Evolutionary conservation across 2,329 filamentous ascomycete genomes (phyloP).

Genomic region (Grosmannia clavigera): DNA sequence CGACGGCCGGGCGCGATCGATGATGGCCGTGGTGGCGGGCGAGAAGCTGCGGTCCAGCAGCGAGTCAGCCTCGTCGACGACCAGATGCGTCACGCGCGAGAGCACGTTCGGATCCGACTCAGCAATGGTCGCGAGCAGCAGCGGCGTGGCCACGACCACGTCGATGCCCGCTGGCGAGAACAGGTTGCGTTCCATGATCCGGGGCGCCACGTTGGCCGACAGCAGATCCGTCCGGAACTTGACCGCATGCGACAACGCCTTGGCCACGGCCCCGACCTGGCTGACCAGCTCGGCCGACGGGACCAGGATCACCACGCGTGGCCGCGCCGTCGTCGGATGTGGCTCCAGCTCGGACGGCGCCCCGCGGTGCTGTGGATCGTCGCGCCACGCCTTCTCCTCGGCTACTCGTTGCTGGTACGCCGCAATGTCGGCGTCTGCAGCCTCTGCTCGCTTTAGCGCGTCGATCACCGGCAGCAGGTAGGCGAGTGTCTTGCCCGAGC

Average conservation of each 20-base stretch:
- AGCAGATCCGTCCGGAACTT: conserved; percentile 81
- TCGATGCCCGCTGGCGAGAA: conserved; percentile 77
- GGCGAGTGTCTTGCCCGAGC: conserved; percentile 90
- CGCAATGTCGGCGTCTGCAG: conserved; percentile 43
- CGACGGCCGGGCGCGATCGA: conserved; percentile 71
- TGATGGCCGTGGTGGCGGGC: conserved; percentile 66
- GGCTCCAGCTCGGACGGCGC: conserved; percentile 47
- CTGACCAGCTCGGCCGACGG: conserved; percentile 85
- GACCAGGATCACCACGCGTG: conserved; percentile 73
- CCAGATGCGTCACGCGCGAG: conserved; percentile 76
- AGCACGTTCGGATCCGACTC: conserved; percentile 85
- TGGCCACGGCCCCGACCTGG: conserved; percentile 73
- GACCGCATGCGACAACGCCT: conserved; percentile 67
- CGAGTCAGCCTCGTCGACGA: conserved; percentile 93
- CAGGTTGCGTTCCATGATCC: conserved; percentile 71
- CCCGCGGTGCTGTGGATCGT: conserved; percentile 33
- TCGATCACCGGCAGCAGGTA: conserved; percentile 80
- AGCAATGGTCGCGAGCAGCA: conserved; percentile 77
- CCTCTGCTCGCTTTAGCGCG: conserved; percentile 67
- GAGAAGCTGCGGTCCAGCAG: conserved; percentile 89
- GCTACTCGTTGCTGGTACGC: conserved; percentile 43
- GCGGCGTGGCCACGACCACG: conserved; percentile 75
- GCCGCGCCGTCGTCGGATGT: conserved; percentile 64
- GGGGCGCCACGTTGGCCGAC: conserved; percentile 62
- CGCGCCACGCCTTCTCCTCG: conserved; percentile 44